phyloP scores from a whole-genome alignment of 768 basidiomycete genomes.

The Kwoniella pini region DNA sequence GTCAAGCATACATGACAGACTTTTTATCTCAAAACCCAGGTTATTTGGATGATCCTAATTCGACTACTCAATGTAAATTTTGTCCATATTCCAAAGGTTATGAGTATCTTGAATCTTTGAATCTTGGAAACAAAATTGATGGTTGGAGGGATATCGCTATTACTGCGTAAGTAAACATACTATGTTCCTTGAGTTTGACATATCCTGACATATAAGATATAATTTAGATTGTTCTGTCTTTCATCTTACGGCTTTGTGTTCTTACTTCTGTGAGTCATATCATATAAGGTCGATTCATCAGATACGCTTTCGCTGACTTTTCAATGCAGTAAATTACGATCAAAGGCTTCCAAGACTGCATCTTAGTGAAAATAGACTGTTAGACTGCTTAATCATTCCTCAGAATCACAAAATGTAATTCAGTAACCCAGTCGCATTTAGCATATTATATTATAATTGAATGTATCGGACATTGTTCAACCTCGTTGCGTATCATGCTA shows the following conservation, averaged over 20 bases:
- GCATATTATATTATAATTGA: no score
- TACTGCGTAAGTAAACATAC: slow-evolving; percentile 28
- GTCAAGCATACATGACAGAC: slow-evolving; percentile 43
- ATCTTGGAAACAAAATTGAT: slow-evolving; percentile 28
- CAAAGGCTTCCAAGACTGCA: slow-evolving; percentile 47
- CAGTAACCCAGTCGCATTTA: no score
- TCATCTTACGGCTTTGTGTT: slow-evolving; percentile 24
- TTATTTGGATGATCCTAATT: slow-evolving; percentile 41
- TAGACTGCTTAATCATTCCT: no score
- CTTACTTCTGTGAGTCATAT: slow-evolving; percentile 23
- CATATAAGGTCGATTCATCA: not conserved
- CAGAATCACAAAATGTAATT: no score
- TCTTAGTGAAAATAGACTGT: not conserved
- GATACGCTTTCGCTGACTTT: not conserved
- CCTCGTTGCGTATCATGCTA: no score
- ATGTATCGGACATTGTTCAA: no score
- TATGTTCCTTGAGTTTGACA: not conserved
- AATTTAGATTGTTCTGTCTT: slow-evolving; percentile 10
- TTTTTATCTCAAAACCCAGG: slow-evolving; percentile 43
- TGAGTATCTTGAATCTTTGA: slow-evolving; percentile 43
- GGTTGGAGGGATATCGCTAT: slow-evolving; percentile 39
- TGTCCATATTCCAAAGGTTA: slow-evolving; percentile 44
- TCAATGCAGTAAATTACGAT: slow-evolving; percentile 35
- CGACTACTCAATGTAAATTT: slow-evolving; percentile 39
- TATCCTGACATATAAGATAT: not conserved